phyloP scores from a whole-genome alignment of 371 early-diverging fungal genomes.

The Apophysomyces sp. region DNA sequence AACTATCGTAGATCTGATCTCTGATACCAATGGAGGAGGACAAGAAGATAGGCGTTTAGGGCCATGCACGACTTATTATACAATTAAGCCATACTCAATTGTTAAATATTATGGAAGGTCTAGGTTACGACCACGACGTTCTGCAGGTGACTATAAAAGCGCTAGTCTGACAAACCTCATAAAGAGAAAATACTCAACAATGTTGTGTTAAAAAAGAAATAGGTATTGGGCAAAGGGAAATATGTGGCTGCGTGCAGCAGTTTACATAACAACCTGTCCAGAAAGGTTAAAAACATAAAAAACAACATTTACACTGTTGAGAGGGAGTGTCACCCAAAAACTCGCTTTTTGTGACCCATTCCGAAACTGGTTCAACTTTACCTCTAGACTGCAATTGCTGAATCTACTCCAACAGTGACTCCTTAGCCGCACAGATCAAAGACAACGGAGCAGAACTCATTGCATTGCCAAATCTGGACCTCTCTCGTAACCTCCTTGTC shows the following conservation, averaged over 20 bases:
- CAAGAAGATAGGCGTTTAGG: too few relatives aligned
- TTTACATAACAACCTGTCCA: not conserved
- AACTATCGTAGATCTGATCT: too few relatives aligned
- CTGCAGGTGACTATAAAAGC: too few relatives aligned
- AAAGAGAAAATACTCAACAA: too few relatives aligned
- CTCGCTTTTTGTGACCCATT: not conserved
- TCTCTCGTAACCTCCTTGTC: constrained; percentile 3
- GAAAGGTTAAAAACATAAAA: not conserved
- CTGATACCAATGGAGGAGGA: too few relatives aligned
- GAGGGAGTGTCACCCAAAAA: not conserved
- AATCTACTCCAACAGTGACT: not conserved
- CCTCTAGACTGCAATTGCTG: not conserved
- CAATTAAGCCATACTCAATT: too few relatives aligned
- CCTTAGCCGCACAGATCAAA: not conserved
- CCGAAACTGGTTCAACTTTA: not conserved
- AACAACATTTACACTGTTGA: not conserved
- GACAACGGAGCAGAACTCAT: not conserved
- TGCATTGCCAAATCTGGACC: constrained; percentile 1
- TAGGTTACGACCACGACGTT: too few relatives aligned
- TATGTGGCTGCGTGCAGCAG: not conserved
- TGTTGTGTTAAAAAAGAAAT: too few relatives aligned
- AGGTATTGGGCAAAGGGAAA: too few relatives aligned
- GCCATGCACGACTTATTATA: too few relatives aligned
- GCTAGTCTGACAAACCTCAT: too few relatives aligned
- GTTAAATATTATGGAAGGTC: too few relatives aligned